Evolutionary conservation across 2,329 filamentous ascomycete genomes (phyloP).

Genomic region (Esteya vermicola): DNA sequence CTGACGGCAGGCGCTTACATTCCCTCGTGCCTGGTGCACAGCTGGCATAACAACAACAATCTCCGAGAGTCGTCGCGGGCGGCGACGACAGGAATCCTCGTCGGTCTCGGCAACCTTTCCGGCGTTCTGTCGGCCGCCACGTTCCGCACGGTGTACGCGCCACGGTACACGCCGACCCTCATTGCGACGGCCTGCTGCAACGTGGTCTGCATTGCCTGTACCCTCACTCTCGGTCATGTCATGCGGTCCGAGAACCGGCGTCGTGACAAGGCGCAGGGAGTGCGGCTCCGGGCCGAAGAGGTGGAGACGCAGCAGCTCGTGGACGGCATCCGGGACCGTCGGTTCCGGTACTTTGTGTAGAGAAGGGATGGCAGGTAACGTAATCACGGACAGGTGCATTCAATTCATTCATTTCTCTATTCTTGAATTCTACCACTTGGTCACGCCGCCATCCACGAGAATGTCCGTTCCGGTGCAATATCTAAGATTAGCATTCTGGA

Average conservation of each 20-base stretch:
- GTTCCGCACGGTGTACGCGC: conserved; percentile 10
- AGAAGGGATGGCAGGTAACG: too few species aligned
- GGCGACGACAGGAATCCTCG: conserved; percentile 10
- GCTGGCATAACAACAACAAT: conserved; percentile 13
- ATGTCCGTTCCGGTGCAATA: conserved; percentile 9
- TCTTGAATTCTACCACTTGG: conserved; percentile 6
- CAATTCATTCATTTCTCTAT: neutral
- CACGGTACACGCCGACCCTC: conserved; percentile 5
- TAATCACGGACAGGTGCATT: too few species aligned
- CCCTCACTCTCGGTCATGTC: neutral
- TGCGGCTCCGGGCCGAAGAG: neutral
- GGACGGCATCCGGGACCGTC: neutral
- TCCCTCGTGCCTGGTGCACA: conserved; percentile 8
- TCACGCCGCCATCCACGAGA: conserved; percentile 8
- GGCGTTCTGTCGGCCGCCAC: conserved; percentile 9
- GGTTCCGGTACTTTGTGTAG: conserved; percentile 2
- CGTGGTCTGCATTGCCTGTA: neutral
- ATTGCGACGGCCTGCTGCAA: conserved; percentile 1
- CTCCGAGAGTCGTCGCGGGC: conserved; percentile 11
- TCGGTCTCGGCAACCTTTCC: conserved; percentile 12
- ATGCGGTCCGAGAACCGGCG: neutral
- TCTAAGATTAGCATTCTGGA: neutral
- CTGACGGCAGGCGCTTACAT: conserved; percentile 9
- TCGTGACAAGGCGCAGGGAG: neutral
- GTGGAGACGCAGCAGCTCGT: conserved; percentile 1